phyloP scores from a whole-genome alignment of 2,329 filamentous ascomycete genomes.

The Fonsecaea pugnacius region DNA sequence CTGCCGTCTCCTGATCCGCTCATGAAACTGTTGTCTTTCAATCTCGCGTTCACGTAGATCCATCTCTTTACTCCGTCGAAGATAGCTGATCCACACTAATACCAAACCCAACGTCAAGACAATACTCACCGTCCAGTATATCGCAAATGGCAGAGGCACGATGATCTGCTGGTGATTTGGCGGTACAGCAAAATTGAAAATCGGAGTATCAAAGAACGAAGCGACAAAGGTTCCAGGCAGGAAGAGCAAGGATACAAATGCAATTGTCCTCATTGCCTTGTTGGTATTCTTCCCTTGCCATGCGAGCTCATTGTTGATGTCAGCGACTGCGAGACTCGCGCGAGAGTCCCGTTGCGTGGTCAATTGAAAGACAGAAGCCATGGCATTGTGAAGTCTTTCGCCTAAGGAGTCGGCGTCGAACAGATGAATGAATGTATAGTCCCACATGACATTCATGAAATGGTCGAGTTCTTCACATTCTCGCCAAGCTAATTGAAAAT shows the following conservation, averaged over 20 bases:
- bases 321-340: slow-evolving; percentile 32
- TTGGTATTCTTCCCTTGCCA: slow-evolving; percentile 33
- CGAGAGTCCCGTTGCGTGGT: slow-evolving; percentile 30
- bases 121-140: slow-evolving; percentile 26
- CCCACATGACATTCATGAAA: slow-evolving; percentile 32
- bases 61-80: slow-evolving; percentile 19
- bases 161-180: slow-evolving; percentile 8
- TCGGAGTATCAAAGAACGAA: slow-evolving; percentile 34
- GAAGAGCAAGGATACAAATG: slow-evolving; percentile 31
- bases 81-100: slow-evolving; percentile 25
- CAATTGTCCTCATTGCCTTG: slow-evolving; percentile 33
- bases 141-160: slow-evolving; percentile 29
- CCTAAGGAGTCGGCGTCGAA: slow-evolving; percentile 32
- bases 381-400: slow-evolving; percentile 32
- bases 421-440: slow-evolving; percentile 31
- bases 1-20: slow-evolving; percentile 17
- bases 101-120: slow-evolving; percentile 24
- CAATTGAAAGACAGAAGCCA: slow-evolving; percentile 30
- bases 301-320: slow-evolving; percentile 34
- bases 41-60: slow-evolving; percentile 21
- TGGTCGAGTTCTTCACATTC: slow-evolving; percentile 30
- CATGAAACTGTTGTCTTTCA: slow-evolving; percentile 22
- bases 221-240: slow-evolving; percentile 34
- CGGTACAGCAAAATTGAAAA: slow-evolving; percentile 29
- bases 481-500: slow-evolving; percentile 2